phyloP scores from a whole-genome alignment of 2,329 filamentous ascomycete species.

The Atkinsonella texensis region DNA sequence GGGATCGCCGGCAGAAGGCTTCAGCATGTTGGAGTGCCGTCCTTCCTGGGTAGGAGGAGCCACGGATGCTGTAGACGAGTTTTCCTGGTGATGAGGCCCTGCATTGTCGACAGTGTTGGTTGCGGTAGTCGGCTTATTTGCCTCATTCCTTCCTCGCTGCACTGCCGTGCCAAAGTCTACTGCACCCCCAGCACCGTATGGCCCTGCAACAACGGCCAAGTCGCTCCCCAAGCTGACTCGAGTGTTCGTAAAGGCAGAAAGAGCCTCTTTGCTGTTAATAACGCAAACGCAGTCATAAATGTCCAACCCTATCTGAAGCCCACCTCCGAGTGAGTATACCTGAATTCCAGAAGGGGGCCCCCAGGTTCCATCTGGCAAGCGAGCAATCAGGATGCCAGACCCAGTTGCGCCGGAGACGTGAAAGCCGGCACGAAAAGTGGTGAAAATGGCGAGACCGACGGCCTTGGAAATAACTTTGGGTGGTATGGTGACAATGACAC shows the following conservation, averaged over 20 bases:
- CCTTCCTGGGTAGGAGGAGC: neutral
- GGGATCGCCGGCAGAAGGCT: conserved; percentile 12
- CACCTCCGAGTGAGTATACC: conserved; percentile 66
- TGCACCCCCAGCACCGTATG: conserved; percentile 58
- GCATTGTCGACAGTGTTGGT: neutral
- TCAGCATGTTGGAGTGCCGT: conserved; percentile 13
- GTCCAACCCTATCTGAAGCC: conserved; percentile 71
- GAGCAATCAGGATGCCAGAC: conserved; percentile 51
- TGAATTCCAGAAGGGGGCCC: conserved; percentile 74
- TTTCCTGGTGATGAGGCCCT: neutral
- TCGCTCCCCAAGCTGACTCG: conserved; percentile 70
- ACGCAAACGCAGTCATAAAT: conserved; percentile 85
- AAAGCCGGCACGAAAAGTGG: conserved; percentile 54
- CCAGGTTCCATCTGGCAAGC: conserved; percentile 56
- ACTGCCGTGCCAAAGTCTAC: conserved; percentile 43
- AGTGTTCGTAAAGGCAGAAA: conserved; percentile 64
- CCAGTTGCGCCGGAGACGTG: conserved; percentile 56
- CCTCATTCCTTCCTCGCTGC: conserved; percentile 9
- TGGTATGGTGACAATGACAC: conserved; percentile 41
- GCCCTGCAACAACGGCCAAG: conserved; percentile 60
- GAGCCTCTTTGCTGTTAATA: conserved; percentile 65
- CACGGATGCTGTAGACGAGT: neutral
- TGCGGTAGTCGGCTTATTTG: neutral
- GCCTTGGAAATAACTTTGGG: conserved; percentile 51
- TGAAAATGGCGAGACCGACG: conserved; percentile 61